Evolutionary conservation across 495 filamentous ascomycete species (phyloP), one percentile per base, ranked within the genome.

Genomic region (Podospora australis): DNA sequence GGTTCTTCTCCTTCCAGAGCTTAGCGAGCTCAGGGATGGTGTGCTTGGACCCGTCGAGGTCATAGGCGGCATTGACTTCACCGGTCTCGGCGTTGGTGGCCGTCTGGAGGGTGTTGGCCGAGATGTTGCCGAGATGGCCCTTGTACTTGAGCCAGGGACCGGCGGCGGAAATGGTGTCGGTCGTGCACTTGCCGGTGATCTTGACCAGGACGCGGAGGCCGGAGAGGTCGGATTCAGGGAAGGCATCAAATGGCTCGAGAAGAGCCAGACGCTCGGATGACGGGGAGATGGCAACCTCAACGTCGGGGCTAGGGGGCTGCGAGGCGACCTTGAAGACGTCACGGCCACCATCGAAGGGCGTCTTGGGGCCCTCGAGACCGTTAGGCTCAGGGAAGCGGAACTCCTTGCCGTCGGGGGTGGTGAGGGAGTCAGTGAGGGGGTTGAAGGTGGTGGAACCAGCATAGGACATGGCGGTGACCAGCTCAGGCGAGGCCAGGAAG

Each of bases 71-170:
- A 66, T 97, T 97, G 44, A 89, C 88, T 60, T 95, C 90, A 53
- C 82, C 87, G 0, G 91, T 98, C 32, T 81, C 89, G 21, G 87
- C 90, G 66, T 95, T 96, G 57, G 87, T 78, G 50, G 92, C 92
- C 22, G 88, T 89, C 67, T 96, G 96, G 36, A 98, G 81, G 0
- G 92, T 98, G 77, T 98, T 98, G 54, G 81, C 87, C 52, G 81
- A 84, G 72, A 98, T 98, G 72, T 98, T 98, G 64, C 91, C 88
- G 25, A 98, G 79, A 66, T 98, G 92, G 53, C 92, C 92, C 76
- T 97, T 97, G 80, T 96, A 98, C 69, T 96, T 97, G 28, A 98
- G 76, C 92, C 92, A 98, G 3, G 90, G 90, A 5, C 92, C 92
- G 2, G 92, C 92, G 5, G 91, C 92, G 17, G 90, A 96, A 65